Evolutionary conservation across 371 early-diverging fungal species (phyloP).

Genomic region (Polyrhizophydium stewartii): DNA sequence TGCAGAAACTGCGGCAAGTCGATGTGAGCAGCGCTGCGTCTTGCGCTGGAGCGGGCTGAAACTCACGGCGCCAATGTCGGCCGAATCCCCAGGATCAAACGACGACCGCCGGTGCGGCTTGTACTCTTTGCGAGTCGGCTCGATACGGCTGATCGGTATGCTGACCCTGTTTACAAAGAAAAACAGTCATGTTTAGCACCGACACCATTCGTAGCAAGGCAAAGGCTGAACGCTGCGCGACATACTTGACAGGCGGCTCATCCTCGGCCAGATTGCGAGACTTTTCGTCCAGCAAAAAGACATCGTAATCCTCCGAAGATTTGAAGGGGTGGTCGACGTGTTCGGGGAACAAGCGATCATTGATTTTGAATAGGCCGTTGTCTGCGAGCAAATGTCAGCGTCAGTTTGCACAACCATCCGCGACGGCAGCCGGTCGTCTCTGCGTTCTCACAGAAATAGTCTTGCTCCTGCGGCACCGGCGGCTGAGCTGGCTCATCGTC

Average conservation of each 20-base stretch:
- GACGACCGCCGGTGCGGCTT: conserved; percentile 1
- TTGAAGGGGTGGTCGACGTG: conserved; percentile 1
- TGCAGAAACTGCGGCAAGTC: neutral
- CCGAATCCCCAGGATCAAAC: conserved; percentile 2
- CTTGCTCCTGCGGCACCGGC: too few relatives aligned
- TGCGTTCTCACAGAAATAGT: too few relatives aligned
- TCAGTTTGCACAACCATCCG: too few relatives aligned
- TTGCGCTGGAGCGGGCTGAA: neutral
- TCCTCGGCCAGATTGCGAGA: neutral
- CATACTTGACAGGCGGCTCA: conserved; percentile 4
- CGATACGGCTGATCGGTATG: neutral
- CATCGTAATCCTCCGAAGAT: neutral
- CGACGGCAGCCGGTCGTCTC: too few relatives aligned
- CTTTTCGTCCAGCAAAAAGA: conserved; percentile 5
- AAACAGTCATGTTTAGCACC: neutral
- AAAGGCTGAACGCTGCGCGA: neutral
- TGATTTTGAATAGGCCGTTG: neutral
- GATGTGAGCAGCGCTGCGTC: neutral
- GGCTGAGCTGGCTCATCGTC: too few relatives aligned
- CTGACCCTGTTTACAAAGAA: conserved; percentile 1
- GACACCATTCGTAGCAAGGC: neutral
- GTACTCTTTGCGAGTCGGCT: neutral
- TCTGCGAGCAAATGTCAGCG: neutral
- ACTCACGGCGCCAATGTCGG: neutral
- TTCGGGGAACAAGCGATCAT: conserved; percentile 2